Evolutionary conservation across 2,329 filamentous ascomycete genomes (phyloP).

Genomic region (Pseudogymnoascus sp.): DNA sequence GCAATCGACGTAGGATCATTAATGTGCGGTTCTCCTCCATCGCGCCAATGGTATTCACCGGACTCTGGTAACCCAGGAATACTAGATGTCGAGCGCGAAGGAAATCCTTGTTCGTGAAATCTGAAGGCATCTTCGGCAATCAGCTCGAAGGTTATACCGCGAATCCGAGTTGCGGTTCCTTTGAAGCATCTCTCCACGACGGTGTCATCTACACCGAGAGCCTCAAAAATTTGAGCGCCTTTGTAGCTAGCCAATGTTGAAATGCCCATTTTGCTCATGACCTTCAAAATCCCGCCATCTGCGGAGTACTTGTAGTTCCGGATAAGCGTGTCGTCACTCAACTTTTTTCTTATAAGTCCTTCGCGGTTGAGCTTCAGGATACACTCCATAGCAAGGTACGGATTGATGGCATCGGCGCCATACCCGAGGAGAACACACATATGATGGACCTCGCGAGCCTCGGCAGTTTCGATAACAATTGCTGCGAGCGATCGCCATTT

Average conservation of each 20-base stretch:
- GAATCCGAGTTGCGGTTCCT: conserved; percentile 88
- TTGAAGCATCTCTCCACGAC: conserved; percentile 94
- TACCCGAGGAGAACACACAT: conserved; percentile 98
- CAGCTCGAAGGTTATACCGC: conserved; percentile 85
- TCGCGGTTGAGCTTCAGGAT: conserved; percentile 95
- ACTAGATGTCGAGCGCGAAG: conserved; percentile 67
- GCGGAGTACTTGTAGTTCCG: conserved; percentile 96
- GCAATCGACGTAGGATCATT: conserved; percentile 93
- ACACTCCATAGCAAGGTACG: conserved; percentile 92
- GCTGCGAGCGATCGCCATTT: conserved; percentile 89
- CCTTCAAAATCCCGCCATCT: conserved; percentile 92
- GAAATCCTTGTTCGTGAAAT: conserved; percentile 90
- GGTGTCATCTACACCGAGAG: conserved; percentile 82
- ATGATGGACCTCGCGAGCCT: conserved; percentile 95
- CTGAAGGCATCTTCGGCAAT: conserved; percentile 93
- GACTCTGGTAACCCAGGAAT: conserved; percentile 81
- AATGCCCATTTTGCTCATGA: conserved; percentile 99
- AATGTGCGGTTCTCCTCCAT: conserved; percentile 89
- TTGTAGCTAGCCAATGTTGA: conserved; percentile 95
- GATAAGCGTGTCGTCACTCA: conserved; percentile 74
- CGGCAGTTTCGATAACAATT: conserved; percentile 82
- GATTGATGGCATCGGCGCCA: conserved; percentile 88
- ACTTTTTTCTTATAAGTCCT: conserved; percentile 83
- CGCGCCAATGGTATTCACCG: conserved; percentile 97
- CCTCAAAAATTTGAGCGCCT: conserved; percentile 96